Conservation (phyloP, 139 green algal species). For the Eudorina sp. region DNA sequence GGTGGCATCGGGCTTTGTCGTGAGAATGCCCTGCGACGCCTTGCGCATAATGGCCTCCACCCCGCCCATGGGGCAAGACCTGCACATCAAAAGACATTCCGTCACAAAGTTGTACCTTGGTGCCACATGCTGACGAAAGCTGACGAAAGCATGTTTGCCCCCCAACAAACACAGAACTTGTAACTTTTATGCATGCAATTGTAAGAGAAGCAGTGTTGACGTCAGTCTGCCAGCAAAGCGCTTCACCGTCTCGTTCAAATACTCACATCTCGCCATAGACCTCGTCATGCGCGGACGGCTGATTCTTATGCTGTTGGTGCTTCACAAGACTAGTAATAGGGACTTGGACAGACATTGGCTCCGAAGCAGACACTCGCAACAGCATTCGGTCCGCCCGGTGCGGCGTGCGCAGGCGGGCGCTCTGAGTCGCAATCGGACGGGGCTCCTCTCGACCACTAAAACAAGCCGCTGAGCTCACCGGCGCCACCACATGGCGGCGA, state of each 20-base stretch:
- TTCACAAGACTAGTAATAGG: background rate
- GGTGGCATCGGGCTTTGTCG: constrained; percentile 43
- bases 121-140: no score
- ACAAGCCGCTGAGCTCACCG: background rate
- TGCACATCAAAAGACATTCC: background rate
- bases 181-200: no score
- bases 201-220: no score
- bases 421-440: background rate
- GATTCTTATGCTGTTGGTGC: constrained; percentile 31
- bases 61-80: constrained; percentile 42
- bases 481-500: background rate
- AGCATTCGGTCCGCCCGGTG: background rate
- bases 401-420: background rate
- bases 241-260: no score
- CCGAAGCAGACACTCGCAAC: background rate
- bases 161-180: no score
- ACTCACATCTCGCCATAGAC: constrained; percentile 34
- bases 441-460: constrained; percentile 18
- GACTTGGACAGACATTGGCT: background rate
- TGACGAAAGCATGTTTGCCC: no score
- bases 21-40: constrained; percentile 50
- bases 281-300: constrained; percentile 22
- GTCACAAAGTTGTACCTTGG: no score
- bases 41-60: constrained; percentile 56
- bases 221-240: no score